Conservation (phyloP, 2,329 filamentous ascomycete genomes). For the Diaporthe sp. region DNA sequence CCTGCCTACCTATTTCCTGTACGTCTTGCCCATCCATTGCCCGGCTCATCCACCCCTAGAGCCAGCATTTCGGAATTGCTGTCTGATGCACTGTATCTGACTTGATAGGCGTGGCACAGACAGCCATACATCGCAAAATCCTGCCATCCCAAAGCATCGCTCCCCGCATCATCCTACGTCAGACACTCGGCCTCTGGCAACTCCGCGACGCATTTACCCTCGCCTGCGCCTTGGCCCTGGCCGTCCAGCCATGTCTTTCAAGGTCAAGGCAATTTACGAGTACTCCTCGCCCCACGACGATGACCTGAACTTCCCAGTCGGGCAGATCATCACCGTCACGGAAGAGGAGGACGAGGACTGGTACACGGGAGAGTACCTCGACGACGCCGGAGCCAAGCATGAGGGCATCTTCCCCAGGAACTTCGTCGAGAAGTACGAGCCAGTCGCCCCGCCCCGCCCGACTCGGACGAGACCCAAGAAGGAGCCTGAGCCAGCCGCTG, state of each 20-base stretch:
- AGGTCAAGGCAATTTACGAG: slow-evolving; percentile 96
- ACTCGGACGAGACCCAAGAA: slow-evolving; percentile 79
- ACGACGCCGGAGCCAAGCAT: slow-evolving; percentile 79
- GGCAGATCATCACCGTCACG: slow-evolving; percentile 94
- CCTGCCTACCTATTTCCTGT: slow-evolving; percentile 5
- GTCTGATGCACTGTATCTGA: slow-evolving; percentile 2
- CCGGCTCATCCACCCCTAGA: slow-evolving; percentile 17
- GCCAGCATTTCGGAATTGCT: slow-evolving; percentile 10
- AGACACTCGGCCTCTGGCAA: slow-evolving; percentile 27
- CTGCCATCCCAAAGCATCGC: slow-evolving; percentile 15
- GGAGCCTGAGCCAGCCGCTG: slow-evolving; percentile 55
- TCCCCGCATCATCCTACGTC: slow-evolving; percentile 32
- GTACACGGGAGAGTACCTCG: slow-evolving; percentile 90
- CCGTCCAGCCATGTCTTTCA: slow-evolving; percentile 80
- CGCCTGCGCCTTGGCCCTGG: slow-evolving; percentile 35
- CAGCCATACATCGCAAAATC: not conserved
- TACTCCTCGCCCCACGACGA: slow-evolving; percentile 95
- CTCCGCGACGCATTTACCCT: slow-evolving; percentile 22
- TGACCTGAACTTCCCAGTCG: slow-evolving; percentile 87
- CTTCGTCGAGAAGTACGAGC: slow-evolving; percentile 97
- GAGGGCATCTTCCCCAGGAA: slow-evolving; percentile 95
- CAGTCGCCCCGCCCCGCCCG: slow-evolving; percentile 88
- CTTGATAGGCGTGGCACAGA: slow-evolving; percentile 5
- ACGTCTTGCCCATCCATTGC: slow-evolving; percentile 3
- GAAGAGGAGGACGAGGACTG: slow-evolving; percentile 94